Evolutionary conservation across 2,329 filamentous ascomycete species (phyloP), one percentile per base, ranked within the genome.

Genomic region (Scolecobasidium constrictum): DNA sequence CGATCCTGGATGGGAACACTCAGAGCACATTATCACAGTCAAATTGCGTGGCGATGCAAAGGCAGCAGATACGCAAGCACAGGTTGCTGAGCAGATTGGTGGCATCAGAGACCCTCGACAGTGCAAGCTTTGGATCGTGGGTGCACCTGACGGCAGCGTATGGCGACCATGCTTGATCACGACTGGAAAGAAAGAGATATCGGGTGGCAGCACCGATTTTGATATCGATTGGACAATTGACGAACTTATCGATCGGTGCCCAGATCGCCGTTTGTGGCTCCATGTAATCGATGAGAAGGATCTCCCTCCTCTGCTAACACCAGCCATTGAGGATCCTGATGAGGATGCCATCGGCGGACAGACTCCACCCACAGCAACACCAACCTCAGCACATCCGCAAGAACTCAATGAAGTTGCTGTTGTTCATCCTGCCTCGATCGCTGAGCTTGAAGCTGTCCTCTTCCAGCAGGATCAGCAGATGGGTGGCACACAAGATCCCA

Each of bases 61-160:
- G 12, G 33, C 38, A 13, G 17, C 20, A 19, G 35, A 46, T 13
- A 21, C 44, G 19, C 34, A 38, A 5, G 37, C 46, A 7, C 35
- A 44, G 28, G 40, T 48, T 34, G 44, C 46, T 12, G 23, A 20
- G 20, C 16, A 15, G 9, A 35, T 46, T 12, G 22, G 20, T 5
- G 51, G 53, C 20, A 47, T 63, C 33, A 45, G 60, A 47, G 60
- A 64, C 38, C 51, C 54, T 15, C 56, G 60, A 19, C 63, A 64
- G 42, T 51, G 62, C 40, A 61, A 59, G 31, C 61, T 64, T 34
- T 65, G 62, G 62, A 57, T 62, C 36, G 17, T 64, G 18, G 56
- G 61, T 35, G 46, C 58, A 4, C 44, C 50, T 16, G 45, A 52
- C 36, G 60, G 59, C 17, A 39, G 13, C 12, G 16, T 17, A 5